Conservation (phyloP, 108 stramenopile genomes). For the Conticribra guillardii region DNA sequence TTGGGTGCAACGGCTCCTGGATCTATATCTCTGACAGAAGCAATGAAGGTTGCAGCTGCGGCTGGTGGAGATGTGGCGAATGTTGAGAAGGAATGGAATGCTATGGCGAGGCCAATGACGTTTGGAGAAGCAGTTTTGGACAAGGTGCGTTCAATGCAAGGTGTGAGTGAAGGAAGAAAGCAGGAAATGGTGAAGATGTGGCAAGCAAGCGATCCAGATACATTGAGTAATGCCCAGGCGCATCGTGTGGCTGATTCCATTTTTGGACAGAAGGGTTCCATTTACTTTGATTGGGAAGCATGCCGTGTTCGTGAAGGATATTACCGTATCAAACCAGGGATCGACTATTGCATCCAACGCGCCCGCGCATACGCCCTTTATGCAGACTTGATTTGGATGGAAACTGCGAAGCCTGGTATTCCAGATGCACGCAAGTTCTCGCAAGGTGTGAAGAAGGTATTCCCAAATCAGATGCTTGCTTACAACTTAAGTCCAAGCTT, state of each 20-base stretch:
- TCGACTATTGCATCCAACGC: constrained; percentile 92
- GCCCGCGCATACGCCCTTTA: constrained; percentile 91
- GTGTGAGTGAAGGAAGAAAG: constrained; percentile 47
- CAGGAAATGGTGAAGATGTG: constrained; percentile 68
- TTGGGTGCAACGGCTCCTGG: constrained; percentile 82
- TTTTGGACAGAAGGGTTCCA: constrained; percentile 77
- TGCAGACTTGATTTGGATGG: constrained; percentile 96
- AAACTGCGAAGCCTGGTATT: constrained; percentile 85
- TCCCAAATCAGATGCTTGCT: constrained; percentile 92
- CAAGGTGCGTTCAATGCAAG: constrained; percentile 59
- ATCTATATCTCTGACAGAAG: constrained; percentile 63
- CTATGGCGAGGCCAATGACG: constrained; percentile 76
- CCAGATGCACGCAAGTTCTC: constrained; percentile 80
- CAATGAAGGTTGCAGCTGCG: constrained; percentile 55
- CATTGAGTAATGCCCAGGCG: constrained; percentile 83
- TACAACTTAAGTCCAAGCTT: constrained; percentile 95
- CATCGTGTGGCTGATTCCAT: constrained; percentile 80
- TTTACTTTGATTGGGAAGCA: constrained; percentile 94
- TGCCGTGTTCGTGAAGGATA: constrained; percentile 96
- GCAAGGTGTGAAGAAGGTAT: constrained; percentile 69
- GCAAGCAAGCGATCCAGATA: constrained; percentile 81
- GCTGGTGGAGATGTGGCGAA: constrained; percentile 39
- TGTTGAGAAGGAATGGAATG: constrained; percentile 65
- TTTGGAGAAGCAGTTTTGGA: constrained; percentile 87
- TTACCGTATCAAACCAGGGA: constrained; percentile 88